Evolutionary conservation across 75 land plant species (phyloP).

Genomic region (Sequoiadendron giganteum): DNA sequence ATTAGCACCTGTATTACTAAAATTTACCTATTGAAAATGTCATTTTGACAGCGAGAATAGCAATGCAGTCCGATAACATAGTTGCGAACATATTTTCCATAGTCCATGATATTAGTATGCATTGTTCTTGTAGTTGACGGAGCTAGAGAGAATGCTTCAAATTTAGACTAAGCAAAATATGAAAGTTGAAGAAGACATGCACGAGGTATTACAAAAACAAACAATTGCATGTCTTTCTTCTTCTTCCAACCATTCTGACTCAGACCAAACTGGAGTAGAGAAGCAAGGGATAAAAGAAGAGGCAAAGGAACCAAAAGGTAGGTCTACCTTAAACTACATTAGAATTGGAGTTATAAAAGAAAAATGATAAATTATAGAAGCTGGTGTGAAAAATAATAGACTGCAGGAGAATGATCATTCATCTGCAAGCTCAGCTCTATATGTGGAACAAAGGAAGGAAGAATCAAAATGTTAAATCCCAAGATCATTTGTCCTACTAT

Average conservation of each 20-base stretch:
- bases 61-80: background rate
- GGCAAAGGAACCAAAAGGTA: background rate
- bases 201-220: constrained; percentile 20
- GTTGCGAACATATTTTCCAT: too few relatives aligned
- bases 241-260: background rate
- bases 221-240: constrained; percentile 1
- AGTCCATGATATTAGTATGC: too few relatives aligned
- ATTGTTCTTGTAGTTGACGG: constrained; percentile 25
- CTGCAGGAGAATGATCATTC: background rate
- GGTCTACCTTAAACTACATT: background rate
- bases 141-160: constrained; percentile 24
- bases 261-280: background rate
- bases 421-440: background rate
- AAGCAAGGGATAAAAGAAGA: background rate
- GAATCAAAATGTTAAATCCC: background rate
- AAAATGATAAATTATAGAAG: constrained; percentile 1
- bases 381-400: background rate
- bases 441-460: background rate
- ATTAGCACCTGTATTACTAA: background rate
- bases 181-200: constrained; percentile 27
- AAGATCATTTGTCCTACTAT: background rate
- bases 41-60: background rate
- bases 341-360: background rate
- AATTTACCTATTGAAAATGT: background rate
- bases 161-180: constrained; percentile 15